Conservation (phyloP, 192 early-diverging fungal species). For the Umbelopsis isabellina region DNA sequence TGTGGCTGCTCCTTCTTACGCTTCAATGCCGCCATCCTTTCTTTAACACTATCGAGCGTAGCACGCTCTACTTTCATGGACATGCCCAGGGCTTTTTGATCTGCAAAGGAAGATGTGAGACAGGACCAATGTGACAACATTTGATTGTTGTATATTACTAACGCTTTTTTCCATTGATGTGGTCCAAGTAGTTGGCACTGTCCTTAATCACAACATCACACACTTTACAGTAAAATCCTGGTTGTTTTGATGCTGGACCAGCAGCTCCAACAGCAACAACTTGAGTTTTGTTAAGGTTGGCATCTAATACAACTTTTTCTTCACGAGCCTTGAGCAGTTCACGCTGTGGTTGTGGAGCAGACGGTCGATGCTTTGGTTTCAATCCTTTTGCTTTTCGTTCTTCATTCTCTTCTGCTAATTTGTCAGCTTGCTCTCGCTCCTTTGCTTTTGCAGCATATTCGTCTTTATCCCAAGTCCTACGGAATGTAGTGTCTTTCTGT, state of each 20-base stretch:
- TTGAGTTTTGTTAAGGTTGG: constrained; percentile 80
- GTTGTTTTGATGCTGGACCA: constrained; percentile 62
- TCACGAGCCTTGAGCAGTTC: constrained; percentile 43
- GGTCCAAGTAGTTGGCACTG: constrained; percentile 87
- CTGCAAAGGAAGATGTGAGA: constrained; percentile 41
- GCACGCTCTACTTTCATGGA: constrained; percentile 83
- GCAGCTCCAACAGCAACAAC: constrained; percentile 67
- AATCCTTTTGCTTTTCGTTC: constrained; percentile 43
- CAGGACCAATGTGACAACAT: not conserved
- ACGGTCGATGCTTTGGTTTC: constrained; percentile 25
- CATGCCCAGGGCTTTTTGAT: constrained; percentile 81
- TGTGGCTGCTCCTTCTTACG: constrained; percentile 63
- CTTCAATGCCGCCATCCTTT: constrained; percentile 71
- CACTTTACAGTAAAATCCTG: constrained; percentile 90
- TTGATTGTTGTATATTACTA: constrained; percentile 21
- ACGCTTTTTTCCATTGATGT: constrained; percentile 91
- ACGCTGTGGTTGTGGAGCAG: constrained; percentile 6
- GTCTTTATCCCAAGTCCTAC: constrained; percentile 48
- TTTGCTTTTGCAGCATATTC: constrained; percentile 46
- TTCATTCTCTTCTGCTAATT: constrained; percentile 37
- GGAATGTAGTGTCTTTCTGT: constrained; percentile 47
- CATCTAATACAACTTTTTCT: constrained; percentile 69
- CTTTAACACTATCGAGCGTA: constrained; percentile 74
- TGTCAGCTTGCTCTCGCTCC: constrained; percentile 35
- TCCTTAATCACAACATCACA: constrained; percentile 92